Percentiles rank a stretch among this genome's conserved stretches.
These are phyloP conservation scores for Calonectria pseudoreteaudii DNA, from an alignment of 2,329 filamentous ascomycete species.

Conservation along the genomic window DNA sequence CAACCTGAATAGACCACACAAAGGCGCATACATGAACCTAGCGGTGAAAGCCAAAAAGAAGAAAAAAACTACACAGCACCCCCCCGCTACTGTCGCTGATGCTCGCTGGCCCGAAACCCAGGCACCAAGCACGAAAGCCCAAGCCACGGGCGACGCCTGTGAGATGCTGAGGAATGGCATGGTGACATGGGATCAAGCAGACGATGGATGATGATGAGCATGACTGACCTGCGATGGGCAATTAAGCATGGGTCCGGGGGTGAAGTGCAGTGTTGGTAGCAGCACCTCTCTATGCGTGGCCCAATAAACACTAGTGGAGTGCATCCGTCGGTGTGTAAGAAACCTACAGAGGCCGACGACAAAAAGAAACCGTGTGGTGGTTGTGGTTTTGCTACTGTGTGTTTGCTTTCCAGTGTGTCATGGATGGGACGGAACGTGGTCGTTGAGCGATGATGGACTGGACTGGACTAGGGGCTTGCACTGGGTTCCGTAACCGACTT, in stretches of 20 bases:
- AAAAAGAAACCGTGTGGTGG: not conserved
- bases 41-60: slow-evolving; percentile 6
- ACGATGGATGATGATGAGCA: slow-evolving; percentile 17
- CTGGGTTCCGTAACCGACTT: slow-evolving; percentile 12
- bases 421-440: slow-evolving; percentile 15
- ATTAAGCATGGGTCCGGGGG: slow-evolving; percentile 21
- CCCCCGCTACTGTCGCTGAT: not conserved
- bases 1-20: slow-evolving; percentile 10
- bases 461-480: slow-evolving; percentile 9
- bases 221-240: slow-evolving; percentile 3
- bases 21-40: slow-evolving; percentile 8
- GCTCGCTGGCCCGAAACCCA: slow-evolving; percentile 5
- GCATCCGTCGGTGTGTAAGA: slow-evolving; percentile 21
- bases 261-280: slow-evolving; percentile 7
- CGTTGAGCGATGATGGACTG: slow-evolving; percentile 2
- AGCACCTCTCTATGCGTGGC: slow-evolving; percentile 1
- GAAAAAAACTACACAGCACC: not conserved
- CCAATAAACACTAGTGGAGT: slow-evolving; percentile 13
- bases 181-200: slow-evolving; percentile 10
- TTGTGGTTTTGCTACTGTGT: not conserved
- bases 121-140: slow-evolving; percentile 1
- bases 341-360: slow-evolving; percentile 4
- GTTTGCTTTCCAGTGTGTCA: slow-evolving; percentile 1
- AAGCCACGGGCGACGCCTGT: not conserved
- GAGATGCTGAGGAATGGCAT: slow-evolving; percentile 17